Percentiles rank a stretch among this genome's conserved stretches.
Evolutionary conservation across 2,329 filamentous ascomycete genomes (phyloP).

Genomic region (Epichloe coenophiala): DNA sequence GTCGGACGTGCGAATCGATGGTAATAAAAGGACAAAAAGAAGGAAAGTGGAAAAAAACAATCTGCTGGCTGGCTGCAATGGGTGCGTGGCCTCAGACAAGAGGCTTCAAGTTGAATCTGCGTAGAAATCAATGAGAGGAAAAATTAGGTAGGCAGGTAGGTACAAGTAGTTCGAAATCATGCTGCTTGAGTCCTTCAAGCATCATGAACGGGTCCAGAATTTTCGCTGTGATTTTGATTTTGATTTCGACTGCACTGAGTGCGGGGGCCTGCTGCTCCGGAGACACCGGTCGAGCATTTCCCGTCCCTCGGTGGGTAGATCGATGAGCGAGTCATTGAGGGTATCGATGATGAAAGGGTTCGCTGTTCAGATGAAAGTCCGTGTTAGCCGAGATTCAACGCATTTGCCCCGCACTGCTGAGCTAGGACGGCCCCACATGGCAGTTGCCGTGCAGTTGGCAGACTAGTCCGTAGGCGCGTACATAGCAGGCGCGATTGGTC

Average conservation of each 20-base stretch:
- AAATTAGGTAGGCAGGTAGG: not conserved
- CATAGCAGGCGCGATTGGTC: not conserved
- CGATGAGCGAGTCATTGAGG: conserved; percentile 23
- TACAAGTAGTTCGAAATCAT: not conserved
- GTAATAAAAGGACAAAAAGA: too few species aligned
- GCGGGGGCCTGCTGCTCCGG: not conserved
- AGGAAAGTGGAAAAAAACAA: too few species aligned
- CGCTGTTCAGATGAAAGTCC: conserved; percentile 10
- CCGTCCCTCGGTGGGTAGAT: conserved; percentile 23
- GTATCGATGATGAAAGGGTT: conserved; percentile 28
- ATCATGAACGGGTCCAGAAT: not conserved
- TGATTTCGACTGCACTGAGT: not conserved
- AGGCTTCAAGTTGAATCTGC: too few species aligned
- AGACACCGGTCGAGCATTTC: conserved; percentile 20
- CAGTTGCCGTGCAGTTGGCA: not conserved
- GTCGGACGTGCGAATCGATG: too few species aligned
- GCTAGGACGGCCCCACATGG: not conserved
- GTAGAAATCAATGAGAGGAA: not conserved
- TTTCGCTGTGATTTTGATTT: not conserved
- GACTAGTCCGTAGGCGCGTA: not conserved
- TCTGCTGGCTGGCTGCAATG: too few species aligned
- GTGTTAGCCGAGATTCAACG: conserved; percentile 3
- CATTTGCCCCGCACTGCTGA: not conserved
- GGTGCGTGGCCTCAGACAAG: too few species aligned
- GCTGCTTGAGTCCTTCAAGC: not conserved